Evolutionary conservation across 805 yeast species (phyloP).

Genomic region (Brettanomyces bruxellensis): DNA sequence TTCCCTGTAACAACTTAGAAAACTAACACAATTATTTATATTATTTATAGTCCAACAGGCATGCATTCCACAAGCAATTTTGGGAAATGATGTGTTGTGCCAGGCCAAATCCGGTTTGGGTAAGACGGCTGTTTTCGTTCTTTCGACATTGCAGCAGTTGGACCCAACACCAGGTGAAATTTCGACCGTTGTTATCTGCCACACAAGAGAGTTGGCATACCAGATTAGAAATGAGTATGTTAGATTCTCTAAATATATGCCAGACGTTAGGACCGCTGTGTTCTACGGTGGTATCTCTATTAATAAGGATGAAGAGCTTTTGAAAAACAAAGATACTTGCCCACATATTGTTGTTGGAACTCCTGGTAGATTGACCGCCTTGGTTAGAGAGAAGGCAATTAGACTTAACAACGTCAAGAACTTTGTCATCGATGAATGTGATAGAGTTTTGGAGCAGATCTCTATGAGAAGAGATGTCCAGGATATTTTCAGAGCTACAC

Average conservation of each 20-base stretch:
- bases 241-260: slow-evolving; percentile 97
- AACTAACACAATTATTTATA: slow-evolving; percentile 2
- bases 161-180: slow-evolving; percentile 98
- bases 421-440: slow-evolving; percentile 97
- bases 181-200: slow-evolving; percentile 89
- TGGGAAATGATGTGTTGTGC: slow-evolving; percentile 95
- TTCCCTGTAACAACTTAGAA: neutral
- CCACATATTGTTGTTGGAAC: slow-evolving; percentile 98
- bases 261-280: slow-evolving; percentile 93
- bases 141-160: slow-evolving; percentile 91
- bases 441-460: slow-evolving; percentile 77
- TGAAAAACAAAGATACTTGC: slow-evolving; percentile 86
- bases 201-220: slow-evolving; percentile 97
- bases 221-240: slow-evolving; percentile 96
- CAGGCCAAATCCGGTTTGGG: slow-evolving; percentile 99
- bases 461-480: slow-evolving; percentile 99
- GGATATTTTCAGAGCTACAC: slow-evolving; percentile 94
- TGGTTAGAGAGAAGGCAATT: slow-evolving; percentile 83
- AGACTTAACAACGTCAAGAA: slow-evolving; percentile 85
- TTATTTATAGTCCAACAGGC: slow-evolving; percentile 75
- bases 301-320: slow-evolving; percentile 73
- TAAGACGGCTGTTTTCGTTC: slow-evolving; percentile 95
- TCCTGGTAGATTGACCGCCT: slow-evolving; percentile 94
- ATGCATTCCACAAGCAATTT: slow-evolving; percentile 94
- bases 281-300: slow-evolving; percentile 94